These are phyloP conservation scores for Starmerella vitae DNA, from an alignment of 805 yeast genomes.

Conservation along the genomic window DNA sequence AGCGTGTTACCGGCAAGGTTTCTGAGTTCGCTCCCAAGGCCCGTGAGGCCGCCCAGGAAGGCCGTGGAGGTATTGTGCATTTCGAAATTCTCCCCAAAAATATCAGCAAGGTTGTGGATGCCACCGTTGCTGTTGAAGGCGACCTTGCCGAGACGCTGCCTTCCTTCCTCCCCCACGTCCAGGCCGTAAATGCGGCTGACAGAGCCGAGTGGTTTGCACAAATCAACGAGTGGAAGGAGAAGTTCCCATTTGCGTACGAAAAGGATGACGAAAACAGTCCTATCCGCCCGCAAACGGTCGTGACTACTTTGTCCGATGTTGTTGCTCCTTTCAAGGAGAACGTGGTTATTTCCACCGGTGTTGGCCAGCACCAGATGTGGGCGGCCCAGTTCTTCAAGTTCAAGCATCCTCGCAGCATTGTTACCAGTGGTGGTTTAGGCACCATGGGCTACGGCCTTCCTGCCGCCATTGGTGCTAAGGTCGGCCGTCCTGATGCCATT, in stretches of 20 bases:
- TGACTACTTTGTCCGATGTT: constrained; percentile 62
- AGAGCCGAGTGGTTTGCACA: constrained; percentile 71
- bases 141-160: constrained; percentile 74
- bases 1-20: constrained; percentile 86
- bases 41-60: constrained; percentile 70
- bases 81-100: constrained; percentile 94
- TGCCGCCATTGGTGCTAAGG: constrained; percentile 96
- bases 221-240: constrained; percentile 67
- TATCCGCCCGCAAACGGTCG: constrained; percentile 87
- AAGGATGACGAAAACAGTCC: constrained; percentile 44
- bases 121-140: constrained; percentile 94
- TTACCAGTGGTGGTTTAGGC: constrained; percentile 98
- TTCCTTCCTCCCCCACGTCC: constrained; percentile 55
- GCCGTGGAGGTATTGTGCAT: constrained; percentile 91
- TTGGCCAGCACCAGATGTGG: constrained; percentile 99
- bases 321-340: constrained; percentile 51
- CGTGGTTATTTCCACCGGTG: constrained; percentile 90
- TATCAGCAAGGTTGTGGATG: constrained; percentile 88
- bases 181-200: constrained; percentile 35
- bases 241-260: constrained; percentile 76
- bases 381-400: constrained; percentile 96
- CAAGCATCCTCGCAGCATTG: constrained; percentile 82
- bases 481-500: constrained; percentile 84
- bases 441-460: constrained; percentile 98
- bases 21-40: constrained; percentile 90